Conservation (phyloP, 768 basidiomycete genomes). For the Cantharellus anzutake region DNA sequence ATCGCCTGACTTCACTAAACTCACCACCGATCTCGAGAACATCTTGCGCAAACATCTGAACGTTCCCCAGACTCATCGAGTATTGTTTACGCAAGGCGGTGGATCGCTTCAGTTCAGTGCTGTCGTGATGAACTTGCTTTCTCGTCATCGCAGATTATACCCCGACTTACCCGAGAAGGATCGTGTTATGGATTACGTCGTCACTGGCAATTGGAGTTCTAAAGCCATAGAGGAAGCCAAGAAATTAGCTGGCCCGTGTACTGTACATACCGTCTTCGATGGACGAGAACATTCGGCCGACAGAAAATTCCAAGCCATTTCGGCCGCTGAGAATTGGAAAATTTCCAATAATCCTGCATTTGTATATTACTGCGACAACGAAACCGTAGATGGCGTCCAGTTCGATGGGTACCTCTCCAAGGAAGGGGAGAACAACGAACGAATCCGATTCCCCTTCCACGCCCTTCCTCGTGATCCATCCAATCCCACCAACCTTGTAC, state of each 20-base stretch:
- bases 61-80: conserved; percentile 64
- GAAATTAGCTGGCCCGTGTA: conserved; percentile 38
- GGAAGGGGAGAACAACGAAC: conserved; percentile 17
- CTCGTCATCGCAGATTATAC: conserved; percentile 59
- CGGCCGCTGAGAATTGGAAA: conserved; percentile 46
- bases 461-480: conserved; percentile 31
- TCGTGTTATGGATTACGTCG: conserved; percentile 63
- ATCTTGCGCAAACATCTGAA: conserved; percentile 58
- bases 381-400: conserved; percentile 91
- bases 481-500: conserved; percentile 28
- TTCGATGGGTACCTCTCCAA: conserved; percentile 41
- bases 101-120: conserved; percentile 85
- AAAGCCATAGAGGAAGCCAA: conserved; percentile 71
- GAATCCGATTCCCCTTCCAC: conserved; percentile 60
- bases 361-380: conserved; percentile 98
- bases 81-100: conserved; percentile 91
- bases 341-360: conserved; percentile 73
- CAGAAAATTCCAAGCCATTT: conserved; percentile 64
- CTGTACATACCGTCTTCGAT: conserved; percentile 55
- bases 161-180: conserved; percentile 37
- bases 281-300: conserved; percentile 39
- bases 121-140: conserved; percentile 78
- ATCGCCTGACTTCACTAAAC: conserved; percentile 67
- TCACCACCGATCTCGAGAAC: conserved; percentile 39
- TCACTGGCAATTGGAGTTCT: conserved; percentile 86